phyloP scores from a whole-genome alignment of 768 basidiomycete genomes.

The Lactarius psammicola region DNA sequence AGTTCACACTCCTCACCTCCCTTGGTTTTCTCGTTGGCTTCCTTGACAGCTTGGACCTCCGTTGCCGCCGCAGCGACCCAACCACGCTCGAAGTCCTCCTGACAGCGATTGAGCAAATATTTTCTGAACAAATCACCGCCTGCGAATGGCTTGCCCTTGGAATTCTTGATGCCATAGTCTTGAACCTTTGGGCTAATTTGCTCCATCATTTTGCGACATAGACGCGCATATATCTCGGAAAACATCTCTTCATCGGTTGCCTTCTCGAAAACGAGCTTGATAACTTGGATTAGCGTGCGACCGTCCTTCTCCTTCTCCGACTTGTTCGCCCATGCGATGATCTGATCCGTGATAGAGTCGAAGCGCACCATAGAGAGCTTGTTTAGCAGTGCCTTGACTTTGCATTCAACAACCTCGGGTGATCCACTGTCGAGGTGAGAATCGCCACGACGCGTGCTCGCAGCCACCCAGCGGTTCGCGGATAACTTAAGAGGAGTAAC shows the following conservation, averaged over 20 bases:
- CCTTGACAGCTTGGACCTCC: slow-evolving; percentile 72
- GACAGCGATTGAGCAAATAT: slow-evolving; percentile 94
- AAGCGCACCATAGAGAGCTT: slow-evolving; percentile 97
- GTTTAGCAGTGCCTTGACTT: slow-evolving; percentile 89
- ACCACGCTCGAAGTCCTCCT: slow-evolving; percentile 95
- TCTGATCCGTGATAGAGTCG: slow-evolving; percentile 92
- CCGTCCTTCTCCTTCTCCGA: slow-evolving; percentile 91
- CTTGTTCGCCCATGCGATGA: slow-evolving; percentile 93
- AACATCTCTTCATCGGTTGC: slow-evolving; percentile 94
- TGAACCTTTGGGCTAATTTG: slow-evolving; percentile 83
- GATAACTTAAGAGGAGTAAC: too few species aligned
- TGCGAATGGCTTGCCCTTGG: slow-evolving; percentile 80
- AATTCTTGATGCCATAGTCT: slow-evolving; percentile 80
- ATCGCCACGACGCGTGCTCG: slow-evolving; percentile 45
- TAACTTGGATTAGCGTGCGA: slow-evolving; percentile 92
- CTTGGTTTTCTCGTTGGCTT: slow-evolving; percentile 37
- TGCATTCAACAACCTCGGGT: slow-evolving; percentile 85
- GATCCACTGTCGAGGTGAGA: slow-evolving; percentile 55
- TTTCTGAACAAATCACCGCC: slow-evolving; percentile 96
- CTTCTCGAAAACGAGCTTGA: slow-evolving; percentile 94
- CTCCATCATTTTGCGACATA: slow-evolving; percentile 96
- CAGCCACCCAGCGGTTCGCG: too few species aligned
- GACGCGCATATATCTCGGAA: slow-evolving; percentile 96
- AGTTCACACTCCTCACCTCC: slow-evolving; percentile 61
- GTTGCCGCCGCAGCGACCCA: slow-evolving; percentile 84